These are phyloP conservation scores for Hebeloma cylindrosporum DNA, from an alignment of 768 basidiomycete species.

Conservation along the genomic window DNA sequence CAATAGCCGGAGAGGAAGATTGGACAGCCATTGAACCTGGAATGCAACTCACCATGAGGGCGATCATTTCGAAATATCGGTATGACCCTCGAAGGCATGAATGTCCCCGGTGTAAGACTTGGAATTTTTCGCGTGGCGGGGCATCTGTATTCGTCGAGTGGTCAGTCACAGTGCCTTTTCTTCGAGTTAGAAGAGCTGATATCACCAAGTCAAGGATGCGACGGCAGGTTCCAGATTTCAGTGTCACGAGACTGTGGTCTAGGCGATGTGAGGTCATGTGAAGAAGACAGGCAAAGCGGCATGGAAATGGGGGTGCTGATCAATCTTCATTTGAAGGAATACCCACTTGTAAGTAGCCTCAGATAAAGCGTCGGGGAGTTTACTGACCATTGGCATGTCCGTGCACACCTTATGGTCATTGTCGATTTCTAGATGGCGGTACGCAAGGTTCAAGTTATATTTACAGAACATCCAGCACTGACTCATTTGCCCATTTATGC, in stretches of 20 bases:
- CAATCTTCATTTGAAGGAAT: neutral
- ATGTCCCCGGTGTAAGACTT: neutral
- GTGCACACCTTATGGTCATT: neutral
- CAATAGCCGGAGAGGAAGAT: neutral
- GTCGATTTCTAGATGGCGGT: neutral
- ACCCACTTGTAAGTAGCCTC: neutral
- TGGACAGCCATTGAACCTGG: neutral
- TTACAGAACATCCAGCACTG: neutral
- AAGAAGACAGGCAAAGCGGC: neutral
- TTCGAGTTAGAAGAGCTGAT: neutral
- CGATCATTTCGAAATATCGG: neutral
- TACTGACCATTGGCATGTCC: neutral
- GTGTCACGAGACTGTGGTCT: neutral
- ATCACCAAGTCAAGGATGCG: neutral
- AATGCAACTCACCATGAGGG: neutral
- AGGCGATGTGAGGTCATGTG: neutral
- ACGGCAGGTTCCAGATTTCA: constrained; percentile 1
- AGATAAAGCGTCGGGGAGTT: neutral
- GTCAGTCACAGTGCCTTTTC: neutral
- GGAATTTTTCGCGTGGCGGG: neutral
- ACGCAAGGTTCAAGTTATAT: neutral
- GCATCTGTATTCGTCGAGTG: neutral
- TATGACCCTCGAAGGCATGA: neutral
- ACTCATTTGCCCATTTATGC: neutral
- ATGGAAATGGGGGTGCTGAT: neutral